Percentiles rank a stretch among this genome's conserved stretches.
Conservation (phyloP, 768 basidiomycete genomes). For the Termitomyces sp. region DNA sequence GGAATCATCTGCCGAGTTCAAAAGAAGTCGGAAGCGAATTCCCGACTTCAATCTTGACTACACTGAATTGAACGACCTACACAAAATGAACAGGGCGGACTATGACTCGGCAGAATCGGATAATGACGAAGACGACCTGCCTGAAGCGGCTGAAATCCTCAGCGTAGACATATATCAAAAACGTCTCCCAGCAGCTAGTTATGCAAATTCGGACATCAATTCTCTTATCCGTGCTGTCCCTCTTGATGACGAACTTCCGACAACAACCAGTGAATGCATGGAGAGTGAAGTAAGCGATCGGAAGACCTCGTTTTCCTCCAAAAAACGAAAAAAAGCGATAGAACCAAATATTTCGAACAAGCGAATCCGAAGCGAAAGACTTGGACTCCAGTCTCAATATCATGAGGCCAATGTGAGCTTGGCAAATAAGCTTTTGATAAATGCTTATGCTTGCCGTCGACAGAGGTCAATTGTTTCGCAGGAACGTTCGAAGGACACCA, state of each 20-base stretch:
- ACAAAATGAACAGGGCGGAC: slow-evolving; percentile 9
- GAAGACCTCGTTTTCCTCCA: background rate
- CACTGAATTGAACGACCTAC: slow-evolving; percentile 28
- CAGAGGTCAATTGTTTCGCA: background rate
- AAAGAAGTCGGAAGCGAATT: slow-evolving; percentile 21
- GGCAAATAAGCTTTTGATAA: background rate
- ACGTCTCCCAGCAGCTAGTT: slow-evolving; percentile 27
- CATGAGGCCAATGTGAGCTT: background rate
- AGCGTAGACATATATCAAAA: slow-evolving; percentile 1
- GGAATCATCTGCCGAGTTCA: slow-evolving; percentile 19
- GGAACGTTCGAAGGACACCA: background rate
- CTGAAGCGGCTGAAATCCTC: slow-evolving; percentile 29
- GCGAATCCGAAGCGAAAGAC: background rate
- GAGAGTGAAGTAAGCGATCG: background rate
- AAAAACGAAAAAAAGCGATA: background rate
- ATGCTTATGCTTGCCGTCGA: background rate
- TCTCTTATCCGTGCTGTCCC: slow-evolving; percentile 35
- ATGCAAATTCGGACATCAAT: slow-evolving; percentile 38
- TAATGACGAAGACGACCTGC: slow-evolving; percentile 41
- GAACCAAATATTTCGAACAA: background rate
- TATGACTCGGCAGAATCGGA: slow-evolving; percentile 22
- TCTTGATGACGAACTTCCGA: slow-evolving; percentile 11
- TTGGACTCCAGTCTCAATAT: background rate
- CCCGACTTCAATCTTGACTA: slow-evolving; percentile 50
- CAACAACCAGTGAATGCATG: background rate